Conservation (phyloP, 2,329 filamentous ascomycete species). For the Paramyrothecium roridum region DNA sequence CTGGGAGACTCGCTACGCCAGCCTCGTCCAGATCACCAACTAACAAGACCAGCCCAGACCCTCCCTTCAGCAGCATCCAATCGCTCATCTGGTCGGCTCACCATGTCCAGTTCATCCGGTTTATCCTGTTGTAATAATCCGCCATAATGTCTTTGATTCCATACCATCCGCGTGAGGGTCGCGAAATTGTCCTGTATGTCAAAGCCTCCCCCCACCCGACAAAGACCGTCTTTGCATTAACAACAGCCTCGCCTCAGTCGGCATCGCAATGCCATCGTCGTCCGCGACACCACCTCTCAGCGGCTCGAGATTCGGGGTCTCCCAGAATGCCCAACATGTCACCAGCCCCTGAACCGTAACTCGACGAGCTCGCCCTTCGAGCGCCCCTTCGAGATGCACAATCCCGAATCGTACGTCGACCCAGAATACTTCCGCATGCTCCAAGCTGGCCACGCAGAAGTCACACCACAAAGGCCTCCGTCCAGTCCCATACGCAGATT, state of each 20-base stretch:
- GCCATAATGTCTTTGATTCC: conserved; percentile 66
- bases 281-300: conserved; percentile 81
- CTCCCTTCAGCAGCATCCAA: not conserved
- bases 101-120: conserved; percentile 12
- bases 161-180: conserved; percentile 68
- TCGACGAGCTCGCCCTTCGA: conserved; percentile 52
- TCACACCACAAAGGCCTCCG: conserved; percentile 39
- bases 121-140: conserved; percentile 11
- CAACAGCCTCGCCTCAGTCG: conserved; percentile 55
- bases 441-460: conserved; percentile 49
- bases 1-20: not conserved
- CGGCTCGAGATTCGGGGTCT: conserved; percentile 79
- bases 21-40: not conserved
- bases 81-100: conserved; percentile 2
- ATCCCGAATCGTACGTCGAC: conserved; percentile 69
- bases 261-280: conserved; percentile 87
- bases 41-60: not conserved
- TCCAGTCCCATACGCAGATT: conserved; percentile 54
- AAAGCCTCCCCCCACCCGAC: not conserved
- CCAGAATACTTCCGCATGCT: conserved; percentile 97
- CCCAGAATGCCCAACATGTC: conserved; percentile 87
- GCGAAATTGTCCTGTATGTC: conserved; percentile 77
- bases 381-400: conserved; percentile 29
- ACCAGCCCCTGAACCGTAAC: conserved; percentile 59
- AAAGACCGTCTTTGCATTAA: not conserved